Evolutionary conservation across 2,329 filamentous ascomycete genomes (phyloP).

Genomic region (Metarhizium brunneum): DNA sequence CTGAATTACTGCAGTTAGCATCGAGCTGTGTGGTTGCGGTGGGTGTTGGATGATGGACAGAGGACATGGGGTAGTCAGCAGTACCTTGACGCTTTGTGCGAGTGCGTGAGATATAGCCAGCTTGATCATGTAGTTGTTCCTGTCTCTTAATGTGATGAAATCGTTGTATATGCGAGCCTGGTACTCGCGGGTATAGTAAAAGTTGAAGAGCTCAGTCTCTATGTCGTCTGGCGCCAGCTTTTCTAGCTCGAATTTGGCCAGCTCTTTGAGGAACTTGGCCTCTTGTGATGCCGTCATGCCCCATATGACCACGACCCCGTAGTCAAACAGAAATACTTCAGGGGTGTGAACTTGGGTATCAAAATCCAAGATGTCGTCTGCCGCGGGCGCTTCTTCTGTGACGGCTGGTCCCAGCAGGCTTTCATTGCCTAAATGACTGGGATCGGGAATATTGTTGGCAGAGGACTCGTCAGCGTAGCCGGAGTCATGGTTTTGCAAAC

Average conservation of each 20-base stretch:
- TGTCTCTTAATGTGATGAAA: conserved; percentile 90
- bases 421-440: conserved; percentile 18
- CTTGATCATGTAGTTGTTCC: conserved; percentile 97
- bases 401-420: conserved; percentile 24
- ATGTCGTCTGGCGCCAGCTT: conserved; percentile 83
- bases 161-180: conserved; percentile 99
- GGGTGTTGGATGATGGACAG: background rate
- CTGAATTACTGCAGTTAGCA: conserved; percentile 28
- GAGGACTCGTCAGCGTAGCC: conserved; percentile 21
- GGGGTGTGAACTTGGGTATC: conserved; percentile 85
- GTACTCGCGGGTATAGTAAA: conserved; percentile 97
- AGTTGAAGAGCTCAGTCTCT: conserved; percentile 97
- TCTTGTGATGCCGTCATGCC: conserved; percentile 91
- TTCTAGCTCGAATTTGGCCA: conserved; percentile 87
- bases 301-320: conserved; percentile 97
- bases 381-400: conserved; percentile 27
- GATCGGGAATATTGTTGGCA: conserved; percentile 16
- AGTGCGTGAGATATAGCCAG: conserved; percentile 92
- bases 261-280: conserved; percentile 82
- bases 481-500: conserved; percentile 37
- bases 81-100: conserved; percentile 86
- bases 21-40: background rate
- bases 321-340: conserved; percentile 93
- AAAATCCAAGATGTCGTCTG: conserved; percentile 56
- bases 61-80: conserved; percentile 5